Conservation (phyloP, 306 rosid genomes). For the Astragalus glycyphyllos region DNA sequence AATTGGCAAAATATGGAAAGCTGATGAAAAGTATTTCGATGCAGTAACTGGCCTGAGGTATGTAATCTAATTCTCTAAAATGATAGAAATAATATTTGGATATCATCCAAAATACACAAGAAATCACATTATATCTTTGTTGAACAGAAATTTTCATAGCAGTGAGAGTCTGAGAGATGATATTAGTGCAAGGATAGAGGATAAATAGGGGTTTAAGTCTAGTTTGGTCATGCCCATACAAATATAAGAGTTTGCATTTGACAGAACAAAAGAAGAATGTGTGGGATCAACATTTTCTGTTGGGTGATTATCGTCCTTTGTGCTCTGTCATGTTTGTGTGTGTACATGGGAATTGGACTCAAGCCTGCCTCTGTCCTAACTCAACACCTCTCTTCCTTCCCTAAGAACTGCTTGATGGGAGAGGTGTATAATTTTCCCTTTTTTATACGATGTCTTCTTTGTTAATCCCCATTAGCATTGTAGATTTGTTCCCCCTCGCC, state of each 20-base stretch:
- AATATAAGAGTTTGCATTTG: slow-evolving; percentile 25
- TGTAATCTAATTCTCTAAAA: slow-evolving; percentile 34
- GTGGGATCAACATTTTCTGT: slow-evolving; percentile 33
- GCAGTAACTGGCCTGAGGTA: slow-evolving; percentile 95
- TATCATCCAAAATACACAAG: slow-evolving; percentile 11
- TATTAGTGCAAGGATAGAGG: slow-evolving; percentile 19
- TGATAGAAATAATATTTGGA: slow-evolving; percentile 4
- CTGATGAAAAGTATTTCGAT: slow-evolving; percentile 88
- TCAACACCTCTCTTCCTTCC: background rate
- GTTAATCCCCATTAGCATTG: slow-evolving; percentile 8
- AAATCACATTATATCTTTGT: slow-evolving; percentile 25
- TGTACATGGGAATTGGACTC: slow-evolving; percentile 25
- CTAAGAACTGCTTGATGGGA: too few species aligned
- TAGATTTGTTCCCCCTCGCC: slow-evolving; percentile 12
- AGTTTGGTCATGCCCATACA: slow-evolving; percentile 6
- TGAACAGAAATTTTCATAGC: slow-evolving; percentile 1
- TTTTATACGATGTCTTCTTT: slow-evolving; percentile 2
- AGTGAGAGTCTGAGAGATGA: slow-evolving; percentile 4
- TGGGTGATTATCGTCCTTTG: background rate
- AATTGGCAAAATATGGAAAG: slow-evolving; percentile 86
- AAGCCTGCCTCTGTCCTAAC: slow-evolving; percentile 16
- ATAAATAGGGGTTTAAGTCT: slow-evolving; percentile 1
- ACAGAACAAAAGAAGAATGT: slow-evolving; percentile 25
- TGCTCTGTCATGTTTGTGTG: slow-evolving; percentile 1
- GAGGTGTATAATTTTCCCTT: background rate